Conservation (phyloP, 768 basidiomycete genomes). For the Mycena maculata region DNA sequence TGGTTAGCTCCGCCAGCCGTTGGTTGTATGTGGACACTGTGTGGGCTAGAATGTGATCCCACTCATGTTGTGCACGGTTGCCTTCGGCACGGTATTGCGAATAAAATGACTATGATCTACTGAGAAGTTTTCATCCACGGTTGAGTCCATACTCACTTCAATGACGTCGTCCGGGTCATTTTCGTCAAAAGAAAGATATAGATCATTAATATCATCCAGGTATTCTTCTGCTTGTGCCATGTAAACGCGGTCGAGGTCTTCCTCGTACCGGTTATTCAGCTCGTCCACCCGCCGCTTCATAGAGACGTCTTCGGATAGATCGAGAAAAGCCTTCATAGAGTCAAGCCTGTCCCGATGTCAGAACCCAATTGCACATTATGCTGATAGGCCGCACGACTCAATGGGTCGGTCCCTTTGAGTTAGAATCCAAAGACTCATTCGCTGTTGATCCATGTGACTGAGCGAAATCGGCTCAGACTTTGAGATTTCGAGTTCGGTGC, state of each 20-base stretch:
- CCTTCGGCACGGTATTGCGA: constrained; percentile 34
- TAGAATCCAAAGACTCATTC: constrained; percentile 53
- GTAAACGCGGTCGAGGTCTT: constrained; percentile 54
- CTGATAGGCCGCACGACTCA: constrained; percentile 49
- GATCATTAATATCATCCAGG: constrained; percentile 47
- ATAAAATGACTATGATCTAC: constrained; percentile 42
- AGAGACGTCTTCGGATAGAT: constrained; percentile 42
- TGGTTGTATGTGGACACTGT: constrained; percentile 41
- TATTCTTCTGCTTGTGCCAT: constrained; percentile 50
- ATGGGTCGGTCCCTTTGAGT: constrained; percentile 52
- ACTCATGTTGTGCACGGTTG: constrained; percentile 30
- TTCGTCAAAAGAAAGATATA: constrained; percentile 48
- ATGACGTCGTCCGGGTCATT: constrained; percentile 37
- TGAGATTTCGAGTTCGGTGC: background rate
- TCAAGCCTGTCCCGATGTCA: constrained; percentile 43
- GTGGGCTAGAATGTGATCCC: constrained; percentile 45
- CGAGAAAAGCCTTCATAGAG: constrained; percentile 49
- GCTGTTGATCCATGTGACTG: constrained; percentile 20
- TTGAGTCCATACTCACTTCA: constrained; percentile 31
- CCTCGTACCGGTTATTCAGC: constrained; percentile 44
- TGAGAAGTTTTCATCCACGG: background rate
- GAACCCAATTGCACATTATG: background rate
- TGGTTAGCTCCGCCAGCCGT: constrained; percentile 42
- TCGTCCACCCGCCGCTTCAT: constrained; percentile 44
- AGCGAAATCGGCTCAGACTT: background rate